Evolutionary conservation across 805 yeast species (phyloP), one percentile per base, ranked within the genome.

Genomic region (Ogataea pignaliae): DNA sequence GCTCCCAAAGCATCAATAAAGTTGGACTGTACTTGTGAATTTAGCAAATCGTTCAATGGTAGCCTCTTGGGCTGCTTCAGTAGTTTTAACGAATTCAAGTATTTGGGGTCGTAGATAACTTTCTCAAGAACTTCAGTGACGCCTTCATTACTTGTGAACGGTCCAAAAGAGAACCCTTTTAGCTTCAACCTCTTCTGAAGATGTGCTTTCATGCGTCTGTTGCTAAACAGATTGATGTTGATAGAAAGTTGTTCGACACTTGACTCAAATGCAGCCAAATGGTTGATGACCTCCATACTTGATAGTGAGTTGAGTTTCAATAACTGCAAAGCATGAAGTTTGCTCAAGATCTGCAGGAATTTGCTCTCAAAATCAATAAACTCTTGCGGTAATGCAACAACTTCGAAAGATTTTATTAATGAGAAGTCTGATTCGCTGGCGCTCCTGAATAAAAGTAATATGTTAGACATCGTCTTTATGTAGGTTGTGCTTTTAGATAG

Each of bases 301-400:
- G 49, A 36, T 3, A 59, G 52, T n/a, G 43, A 36, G 16, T 50
- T 44, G 18, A 52, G 18, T 1, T 33, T 13, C 6, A 30, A 30
- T 9, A 9, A 30, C 6, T 12, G 33, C 9, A 51, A 39, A 3
- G 30, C 13, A 6, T 14, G 28, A 12, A 49, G 42, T n/a, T 26
- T 40, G 12, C 38, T 11, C 33, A 49, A 34, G 11, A 16, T 10
- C 14, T 30, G 13, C 14, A 30, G 5, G 33, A 58, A 37, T 26
- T 45, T 42, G 7, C 37, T 34, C 34, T 60, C 62, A 34, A 61
- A 55, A 29, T 60, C 60, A 18, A 59, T 57, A 41, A 59, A 59
- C 32, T 61, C 65, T 14, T 45, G 43, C 13, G 64, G 63, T 12
- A 57, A 37, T 29, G 45, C 40, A 1, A 47, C 47, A 2, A 60